Conservation (phyloP, 768 basidiomycete species). For the Tylopilus cervinicoccineus region DNA sequence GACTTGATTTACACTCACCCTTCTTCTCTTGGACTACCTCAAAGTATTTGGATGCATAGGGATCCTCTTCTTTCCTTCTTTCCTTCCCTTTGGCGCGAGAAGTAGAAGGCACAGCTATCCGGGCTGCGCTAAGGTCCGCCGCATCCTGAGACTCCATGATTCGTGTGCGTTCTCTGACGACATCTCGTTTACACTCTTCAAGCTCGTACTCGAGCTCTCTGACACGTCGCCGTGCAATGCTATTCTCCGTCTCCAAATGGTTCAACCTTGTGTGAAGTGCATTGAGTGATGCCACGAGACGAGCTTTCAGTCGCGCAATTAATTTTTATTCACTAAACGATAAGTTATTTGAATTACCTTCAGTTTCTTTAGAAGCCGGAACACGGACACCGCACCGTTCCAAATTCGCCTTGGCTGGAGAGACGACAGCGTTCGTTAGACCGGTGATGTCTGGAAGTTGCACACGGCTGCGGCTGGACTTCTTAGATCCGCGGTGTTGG, state of each 20-base stretch:
- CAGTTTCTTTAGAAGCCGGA: conserved; percentile 51
- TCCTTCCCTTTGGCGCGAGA: conserved; percentile 28
- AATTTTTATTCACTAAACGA: background rate
- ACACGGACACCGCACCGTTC: conserved; percentile 49
- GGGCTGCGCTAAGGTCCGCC: conserved; percentile 17
- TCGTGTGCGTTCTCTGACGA: conserved; percentile 62
- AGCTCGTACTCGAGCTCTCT: conserved; percentile 84
- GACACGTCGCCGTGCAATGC: conserved; percentile 77
- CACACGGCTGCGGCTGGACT: conserved; percentile 38
- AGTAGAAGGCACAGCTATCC: conserved; percentile 15
- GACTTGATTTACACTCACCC: conserved; percentile 45
- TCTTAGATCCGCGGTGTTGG: conserved; percentile 14
- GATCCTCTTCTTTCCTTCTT: conserved; percentile 35
- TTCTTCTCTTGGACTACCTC: conserved; percentile 88
- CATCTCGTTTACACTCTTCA: conserved; percentile 78
- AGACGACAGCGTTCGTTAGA: conserved; percentile 71
- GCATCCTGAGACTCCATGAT: conserved; percentile 54
- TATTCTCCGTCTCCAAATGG: conserved; percentile 77
- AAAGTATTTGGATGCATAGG: conserved; percentile 50
- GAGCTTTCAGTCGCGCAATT: conserved; percentile 38
- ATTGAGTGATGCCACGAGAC: conserved; percentile 56
- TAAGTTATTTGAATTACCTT: conserved; percentile 43
- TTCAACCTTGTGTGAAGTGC: conserved; percentile 64
- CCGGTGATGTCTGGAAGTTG: conserved; percentile 83
- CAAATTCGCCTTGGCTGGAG: conserved; percentile 56